Conservation (phyloP, 495 filamentous ascomycete genomes). For the Podospora anserina region DNA sequence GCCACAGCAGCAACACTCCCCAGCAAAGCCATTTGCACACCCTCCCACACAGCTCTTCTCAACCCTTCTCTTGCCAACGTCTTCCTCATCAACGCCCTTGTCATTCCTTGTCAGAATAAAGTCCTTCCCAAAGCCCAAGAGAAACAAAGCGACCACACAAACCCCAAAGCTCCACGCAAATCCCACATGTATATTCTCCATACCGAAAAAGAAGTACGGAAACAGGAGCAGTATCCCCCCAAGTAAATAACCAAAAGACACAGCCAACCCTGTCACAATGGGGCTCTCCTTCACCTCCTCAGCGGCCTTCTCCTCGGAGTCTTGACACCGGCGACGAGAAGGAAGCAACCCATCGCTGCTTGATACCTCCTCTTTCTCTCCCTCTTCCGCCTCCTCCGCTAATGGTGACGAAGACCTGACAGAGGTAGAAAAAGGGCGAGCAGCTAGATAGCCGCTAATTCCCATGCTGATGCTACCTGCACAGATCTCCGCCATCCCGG, state of each 20-base stretch:
- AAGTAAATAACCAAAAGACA: constrained; percentile 69
- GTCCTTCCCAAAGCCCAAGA: constrained; percentile 72
- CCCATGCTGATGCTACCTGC: constrained; percentile 70
- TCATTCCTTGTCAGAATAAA: constrained; percentile 13
- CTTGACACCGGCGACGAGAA: background rate
- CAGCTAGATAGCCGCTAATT: constrained; percentile 66
- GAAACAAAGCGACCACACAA: constrained; percentile 66
- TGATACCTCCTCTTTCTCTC: background rate
- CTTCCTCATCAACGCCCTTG: constrained; percentile 16
- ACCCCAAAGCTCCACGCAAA: constrained; percentile 66
- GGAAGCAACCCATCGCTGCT: background rate
- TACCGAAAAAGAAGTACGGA: constrained; percentile 73
- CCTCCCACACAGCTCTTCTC: constrained; percentile 36
- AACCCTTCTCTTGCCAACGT: constrained; percentile 24
- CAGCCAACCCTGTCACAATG: constrained; percentile 44
- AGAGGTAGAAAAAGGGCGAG: constrained; percentile 25
- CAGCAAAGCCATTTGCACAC: constrained; percentile 63
- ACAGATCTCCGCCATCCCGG: constrained; percentile 66
- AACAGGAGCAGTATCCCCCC: constrained; percentile 69
- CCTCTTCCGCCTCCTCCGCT: background rate
- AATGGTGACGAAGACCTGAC: background rate
- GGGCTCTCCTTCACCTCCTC: constrained; percentile 27
- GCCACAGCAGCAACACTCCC: constrained; percentile 63
- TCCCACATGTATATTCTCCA: constrained; percentile 49
- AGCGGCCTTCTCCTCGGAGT: constrained; percentile 1